Evolutionary conservation across 805 yeast genomes (phyloP), one percentile per base, ranked within the genome.

Genomic region (Jamesozyma hellenica): DNA sequence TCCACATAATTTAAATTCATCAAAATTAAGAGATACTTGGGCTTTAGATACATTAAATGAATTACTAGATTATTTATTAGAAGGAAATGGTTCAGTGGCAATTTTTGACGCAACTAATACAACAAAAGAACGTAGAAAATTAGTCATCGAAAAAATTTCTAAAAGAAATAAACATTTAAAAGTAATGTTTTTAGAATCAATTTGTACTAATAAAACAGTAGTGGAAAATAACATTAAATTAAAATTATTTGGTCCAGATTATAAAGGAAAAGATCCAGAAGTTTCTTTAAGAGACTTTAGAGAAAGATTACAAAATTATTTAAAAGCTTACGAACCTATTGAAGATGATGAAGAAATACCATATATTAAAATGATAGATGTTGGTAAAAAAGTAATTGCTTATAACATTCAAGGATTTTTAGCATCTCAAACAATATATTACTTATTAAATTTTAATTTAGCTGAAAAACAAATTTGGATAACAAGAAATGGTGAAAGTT

Each of bases 291-390:
- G 67, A 35, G 98, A 90, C 63, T 90, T 90, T 56, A 75, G 79
- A 40, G 81, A 80, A 37, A 72, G 98, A 42, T 70, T 90, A 44
- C 63, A 68, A 28, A 90, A 90, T 55, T 90, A 90, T 58, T 90
- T 87, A 56, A 75, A 71, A 57, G 96, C 90, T 1, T 90, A 90
- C 61, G 88, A 92, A 60, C 82, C 96, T 1, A 80, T 90, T 28
- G 94, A 82, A 47, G 94, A 84, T 34, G 73, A 68, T 15, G 90
- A 82, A 50, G 66, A 70, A 34, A 65, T 81, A 30, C 96, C 85
- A 57, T 92, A 87, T 53, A 84, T 88, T 48, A 87, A 90, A 60
- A 87, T 90, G 94, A 86, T 90, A 41, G 90, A 90, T 59, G 96
- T 88, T 10, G 97, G 98, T 7, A 78, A 84, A 52, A 92, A 90